Base-by-base conservation (phyloP, 371 early-diverging fungal genomes). In the Polyrhizophydium stewartii region DNA sequence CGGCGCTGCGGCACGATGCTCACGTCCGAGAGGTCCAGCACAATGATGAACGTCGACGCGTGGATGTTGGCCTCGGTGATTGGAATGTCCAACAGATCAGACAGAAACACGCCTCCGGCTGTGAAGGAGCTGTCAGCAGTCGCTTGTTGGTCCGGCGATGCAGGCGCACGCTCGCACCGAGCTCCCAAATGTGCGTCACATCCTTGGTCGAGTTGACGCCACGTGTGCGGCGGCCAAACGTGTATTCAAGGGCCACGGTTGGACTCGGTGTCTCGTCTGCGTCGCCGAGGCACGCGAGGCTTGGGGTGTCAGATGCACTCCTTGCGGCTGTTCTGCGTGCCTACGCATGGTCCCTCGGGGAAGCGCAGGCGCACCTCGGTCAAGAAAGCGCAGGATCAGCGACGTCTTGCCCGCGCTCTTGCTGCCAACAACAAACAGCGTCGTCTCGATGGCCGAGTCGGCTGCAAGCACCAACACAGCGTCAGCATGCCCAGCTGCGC, bases 111-210 rank as follows among this genome's bases (percentile, higher is more conserved):
- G 13, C 79, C 82, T n/a, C 79, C 81, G 21, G 81, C 79, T 77
- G 32, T 25, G 16, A 31, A 5, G 13, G 10, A 1, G 1, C 50
- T 27, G 25, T 51, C 51, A 28, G 51, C 12, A 25, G n/a, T 51
- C 16, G 12, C 13, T 51, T 51, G 9, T 59, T 9, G 55, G 27
- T 49, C 25, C 25, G 50, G 22, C n/a, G n/a, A n/a, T n/a, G n/a
- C n/a, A n/a, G 7, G 49, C 24, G 58, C 21, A 3, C 13, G 35
- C 3, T 35, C 59, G 19, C 32, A 75, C 78, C 81, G 7, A 82
- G 64, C 51, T 82, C 82, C 74, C 78, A 82, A 13, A 82, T 76
- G 58, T 82, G 82, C 7, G 65, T 47, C 2, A 82, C 70, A 46
- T 82, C 82, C 63, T 82, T 82, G 16, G 70, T 52, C n/a, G 66